phyloP scores from a whole-genome alignment of 331 rosid species.

The Quercus phellos region DNA sequence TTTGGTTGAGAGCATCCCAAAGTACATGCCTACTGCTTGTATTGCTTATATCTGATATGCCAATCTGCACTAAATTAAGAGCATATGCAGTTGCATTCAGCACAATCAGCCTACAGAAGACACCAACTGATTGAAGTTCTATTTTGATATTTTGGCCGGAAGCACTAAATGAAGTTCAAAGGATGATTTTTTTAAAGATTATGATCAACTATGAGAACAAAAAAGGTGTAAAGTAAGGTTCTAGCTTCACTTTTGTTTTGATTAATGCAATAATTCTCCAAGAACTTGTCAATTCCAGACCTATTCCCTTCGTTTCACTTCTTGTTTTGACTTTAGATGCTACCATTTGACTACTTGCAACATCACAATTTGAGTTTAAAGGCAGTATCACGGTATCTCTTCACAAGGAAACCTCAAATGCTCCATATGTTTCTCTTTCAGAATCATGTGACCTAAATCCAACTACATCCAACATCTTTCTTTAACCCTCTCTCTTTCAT shows the following conservation, averaged over 20 bases:
- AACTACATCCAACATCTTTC: slow-evolving; percentile 63
- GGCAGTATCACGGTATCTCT: not conserved
- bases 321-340: not conserved
- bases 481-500: slow-evolving; percentile 46
- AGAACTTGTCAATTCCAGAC: not conserved
- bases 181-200: too few species aligned
- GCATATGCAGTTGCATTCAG: too few species aligned
- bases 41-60: too few species aligned
- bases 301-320: not conserved
- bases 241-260: not conserved
- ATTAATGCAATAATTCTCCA: not conserved
- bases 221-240: not conserved
- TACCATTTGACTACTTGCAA: not conserved
- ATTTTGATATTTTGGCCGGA: not conserved
- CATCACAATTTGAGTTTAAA: not conserved
- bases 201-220: too few species aligned
- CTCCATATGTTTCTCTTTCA: not conserved
- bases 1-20: too few species aligned
- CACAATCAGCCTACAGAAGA: too few species aligned
- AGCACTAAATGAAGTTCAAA: too few species aligned
- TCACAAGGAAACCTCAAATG: not conserved
- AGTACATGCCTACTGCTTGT: too few species aligned
- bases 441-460: slow-evolving; percentile 44
- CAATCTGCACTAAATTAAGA: too few species aligned
- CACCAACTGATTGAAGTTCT: too few species aligned